Evolutionary conservation across 1,139 yeast species (phyloP).

Genomic region (Candida neerlandica): DNA sequence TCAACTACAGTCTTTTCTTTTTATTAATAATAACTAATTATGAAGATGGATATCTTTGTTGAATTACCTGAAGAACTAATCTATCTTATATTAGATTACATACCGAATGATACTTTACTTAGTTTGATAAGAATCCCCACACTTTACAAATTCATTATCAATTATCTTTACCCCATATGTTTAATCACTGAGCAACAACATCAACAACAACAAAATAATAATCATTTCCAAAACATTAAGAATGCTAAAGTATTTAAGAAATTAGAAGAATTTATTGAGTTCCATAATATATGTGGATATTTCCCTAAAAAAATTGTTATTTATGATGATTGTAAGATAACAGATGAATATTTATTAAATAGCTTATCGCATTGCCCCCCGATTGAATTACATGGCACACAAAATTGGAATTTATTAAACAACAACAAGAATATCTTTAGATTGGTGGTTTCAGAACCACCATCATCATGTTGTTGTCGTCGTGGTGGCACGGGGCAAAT

Average conservation of each 20-base stretch:
- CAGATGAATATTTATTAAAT: neutral
- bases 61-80: conserved; percentile 12
- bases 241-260: conserved; percentile 3
- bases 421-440: neutral
- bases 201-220: neutral
- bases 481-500: no score
- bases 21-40: no score
- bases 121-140: conserved; percentile 4
- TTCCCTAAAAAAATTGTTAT: neutral
- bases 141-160: conserved; percentile 6
- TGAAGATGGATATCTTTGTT: conserved; percentile 1
- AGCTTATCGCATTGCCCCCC: neutral
- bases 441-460: neutral
- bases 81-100: conserved; percentile 6
- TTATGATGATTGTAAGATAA: neutral
- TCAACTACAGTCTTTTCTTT: neutral
- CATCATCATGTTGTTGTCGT: no score
- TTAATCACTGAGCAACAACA: neutral
- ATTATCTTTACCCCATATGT: conserved; percentile 9
- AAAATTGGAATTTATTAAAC: neutral
- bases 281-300: neutral
- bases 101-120: conserved; percentile 7
- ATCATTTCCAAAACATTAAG: neutral
- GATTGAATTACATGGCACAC: neutral
- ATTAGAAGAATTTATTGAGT: conserved; percentile 1